Evolutionary conservation across 2,329 filamentous ascomycete genomes (phyloP), one percentile per base, ranked within the genome.

Genomic region (Dryadomyces quercivorus): DNA sequence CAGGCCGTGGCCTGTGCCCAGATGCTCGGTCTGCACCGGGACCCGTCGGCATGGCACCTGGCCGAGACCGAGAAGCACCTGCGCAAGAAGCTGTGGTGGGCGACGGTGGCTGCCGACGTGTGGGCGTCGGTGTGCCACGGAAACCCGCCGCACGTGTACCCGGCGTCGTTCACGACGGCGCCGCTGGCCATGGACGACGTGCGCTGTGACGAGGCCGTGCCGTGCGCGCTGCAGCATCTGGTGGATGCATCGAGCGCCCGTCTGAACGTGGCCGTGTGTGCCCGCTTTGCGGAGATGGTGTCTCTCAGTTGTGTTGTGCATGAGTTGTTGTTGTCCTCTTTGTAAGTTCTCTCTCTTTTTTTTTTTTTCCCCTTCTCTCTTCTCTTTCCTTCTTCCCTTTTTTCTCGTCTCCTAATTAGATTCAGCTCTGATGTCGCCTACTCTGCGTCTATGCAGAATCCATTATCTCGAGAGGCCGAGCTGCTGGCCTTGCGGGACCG

Each of bases 101-200:
- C 69, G 0, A 66, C 67, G 0, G 72, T 69, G 47, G 59, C 67
- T 4, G 65, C 67, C 0, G 73, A 75, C 54, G 67, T 67, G 31
- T 75, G 73, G 73, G 69, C 72, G 1, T 66, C 72, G 1, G 65
- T 74, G 31, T 70, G 69, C 42, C 72, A 75, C 55, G 73, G 73
- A 0, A 74, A 74, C 50, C 71, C 73, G 4, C 71, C 72, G 2
- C 72, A 74, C 57, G 70, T 75, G 26, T 65, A 66, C 50, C 57
- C 59, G 2, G 64, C 63, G 3, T 70, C 72, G 0, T 75, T 70
- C 53, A 69, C 67, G 49, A 75, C 73, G 0, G 55, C 63, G 0
- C 60, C 64, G 2, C 64, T 69, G 7, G 62, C 64, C 6, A 66
- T 74, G 59, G 71, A 74, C 2, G 72, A 75, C 57, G 52, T 75